A percentile compares a stretch with the other conserved stretches of the same genome.
Conservation (phyloP, 2,329 filamentous ascomycete genomes). For the Cladosporium phlei region DNA sequence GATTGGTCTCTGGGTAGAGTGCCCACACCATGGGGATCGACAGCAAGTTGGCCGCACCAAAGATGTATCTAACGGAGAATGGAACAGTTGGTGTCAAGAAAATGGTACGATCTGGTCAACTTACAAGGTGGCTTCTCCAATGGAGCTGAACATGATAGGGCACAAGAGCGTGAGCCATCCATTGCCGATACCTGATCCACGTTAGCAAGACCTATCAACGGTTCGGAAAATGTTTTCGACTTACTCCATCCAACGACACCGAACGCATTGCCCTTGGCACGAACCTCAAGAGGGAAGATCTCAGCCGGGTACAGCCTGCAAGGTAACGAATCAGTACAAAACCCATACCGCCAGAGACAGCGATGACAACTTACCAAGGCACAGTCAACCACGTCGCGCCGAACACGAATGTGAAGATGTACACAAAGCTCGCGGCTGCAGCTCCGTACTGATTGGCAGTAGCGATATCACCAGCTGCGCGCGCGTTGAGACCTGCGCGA, state of each 20-base stretch:
- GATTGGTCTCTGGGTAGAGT: slow-evolving; percentile 66
- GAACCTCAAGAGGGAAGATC: slow-evolving; percentile 40
- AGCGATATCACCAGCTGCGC: slow-evolving; percentile 19
- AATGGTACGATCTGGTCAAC: too few species aligned
- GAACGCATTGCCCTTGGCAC: slow-evolving; percentile 18
- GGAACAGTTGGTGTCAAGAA: too few species aligned
- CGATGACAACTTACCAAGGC: slow-evolving; percentile 45
- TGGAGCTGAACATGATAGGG: slow-evolving; percentile 53
- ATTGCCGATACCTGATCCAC: background rate
- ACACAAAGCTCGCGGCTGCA: slow-evolving; percentile 66
- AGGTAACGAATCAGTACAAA: too few species aligned
- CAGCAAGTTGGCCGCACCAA: slow-evolving; percentile 62
- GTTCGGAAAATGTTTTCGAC: background rate
- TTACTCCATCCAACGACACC: slow-evolving; percentile 14
- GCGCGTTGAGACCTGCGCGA: slow-evolving; percentile 25
- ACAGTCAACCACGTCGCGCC: slow-evolving; percentile 55
- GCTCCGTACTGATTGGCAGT: slow-evolving; percentile 27
- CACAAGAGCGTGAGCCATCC: slow-evolving; percentile 35
- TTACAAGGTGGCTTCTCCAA: slow-evolving; percentile 2
- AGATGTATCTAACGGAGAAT: slow-evolving; percentile 56
- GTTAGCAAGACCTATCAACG: background rate
- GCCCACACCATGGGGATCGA: slow-evolving; percentile 68
- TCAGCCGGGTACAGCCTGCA: slow-evolving; percentile 38
- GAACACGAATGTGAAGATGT: slow-evolving; percentile 62
- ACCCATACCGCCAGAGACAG: too few species aligned